A percentile compares a stretch with the other conserved stretches of the same genome.
Evolutionary conservation across 805 yeast genomes (phyloP).

Genomic region (Huiozyma naganishii): DNA sequence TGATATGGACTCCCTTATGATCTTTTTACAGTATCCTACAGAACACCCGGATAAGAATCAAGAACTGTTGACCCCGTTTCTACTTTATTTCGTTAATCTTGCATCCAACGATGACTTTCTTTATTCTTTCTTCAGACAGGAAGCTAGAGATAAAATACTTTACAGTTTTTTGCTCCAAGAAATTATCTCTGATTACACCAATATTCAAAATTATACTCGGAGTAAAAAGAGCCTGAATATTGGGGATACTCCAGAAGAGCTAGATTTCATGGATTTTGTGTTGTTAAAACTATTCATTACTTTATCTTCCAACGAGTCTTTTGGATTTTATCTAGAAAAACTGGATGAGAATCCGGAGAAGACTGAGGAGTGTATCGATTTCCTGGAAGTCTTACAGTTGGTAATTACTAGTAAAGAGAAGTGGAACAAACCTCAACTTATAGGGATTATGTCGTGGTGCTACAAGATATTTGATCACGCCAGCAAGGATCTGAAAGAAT

Average conservation of each 20-base stretch:
- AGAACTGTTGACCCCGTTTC: slow-evolving; percentile 10
- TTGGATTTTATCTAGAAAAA: slow-evolving; percentile 20
- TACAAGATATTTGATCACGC: slow-evolving; percentile 24
- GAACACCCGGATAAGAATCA: slow-evolving; percentile 4
- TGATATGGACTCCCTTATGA: slow-evolving; percentile 9
- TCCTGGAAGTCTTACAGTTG: slow-evolving; percentile 19
- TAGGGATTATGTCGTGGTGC: slow-evolving; percentile 32
- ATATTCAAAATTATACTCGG: slow-evolving; percentile 4
- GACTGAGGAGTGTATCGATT: slow-evolving; percentile 6
- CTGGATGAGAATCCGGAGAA: slow-evolving; percentile 5
- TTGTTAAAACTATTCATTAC: slow-evolving; percentile 22
- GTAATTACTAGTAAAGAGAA: slow-evolving; percentile 28
- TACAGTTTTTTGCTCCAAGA: slow-evolving; percentile 12
- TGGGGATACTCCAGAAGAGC: neutral
- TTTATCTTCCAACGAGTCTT: slow-evolving; percentile 29
- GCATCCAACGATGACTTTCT: slow-evolving; percentile 18
- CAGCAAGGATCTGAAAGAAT: slow-evolving; percentile 11
- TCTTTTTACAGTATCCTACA: slow-evolving; percentile 16
- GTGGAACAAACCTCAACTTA: slow-evolving; percentile 31
- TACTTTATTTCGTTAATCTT: slow-evolving; percentile 16
- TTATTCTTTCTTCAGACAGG: slow-evolving; percentile 15
- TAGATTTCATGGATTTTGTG: slow-evolving; percentile 7
- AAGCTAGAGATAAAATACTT: slow-evolving; percentile 8
- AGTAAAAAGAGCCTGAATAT: neutral
- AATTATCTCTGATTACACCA: slow-evolving; percentile 9